Evolutionary conservation across 2,329 filamentous ascomycete genomes (phyloP).

Genomic region (Alternaria angustiovoidea): DNA sequence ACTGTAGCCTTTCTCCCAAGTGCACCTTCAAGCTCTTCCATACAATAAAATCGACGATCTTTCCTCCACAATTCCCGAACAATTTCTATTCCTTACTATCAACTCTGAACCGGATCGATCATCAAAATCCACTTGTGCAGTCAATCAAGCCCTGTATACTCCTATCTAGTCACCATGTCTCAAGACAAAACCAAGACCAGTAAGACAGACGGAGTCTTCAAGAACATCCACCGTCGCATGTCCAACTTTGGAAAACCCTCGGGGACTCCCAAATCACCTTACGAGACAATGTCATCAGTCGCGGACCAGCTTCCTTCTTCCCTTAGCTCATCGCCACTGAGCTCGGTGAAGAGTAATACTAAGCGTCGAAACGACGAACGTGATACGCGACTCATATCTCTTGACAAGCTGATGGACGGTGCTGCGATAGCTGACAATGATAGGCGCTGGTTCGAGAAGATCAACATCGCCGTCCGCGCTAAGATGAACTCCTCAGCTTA

Average conservation of each 20-base stretch:
- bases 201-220: background rate
- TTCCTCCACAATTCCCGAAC: background rate
- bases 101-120: background rate
- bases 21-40: background rate
- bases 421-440: background rate
- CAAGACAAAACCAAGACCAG: background rate
- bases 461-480: slow-evolving; percentile 40
- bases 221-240: background rate
- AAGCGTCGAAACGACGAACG: slow-evolving; percentile 4
- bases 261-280: background rate
- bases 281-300: background rate
- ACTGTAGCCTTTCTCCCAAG: background rate
- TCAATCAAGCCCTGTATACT: background rate
- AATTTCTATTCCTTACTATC: background rate
- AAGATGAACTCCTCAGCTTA: slow-evolving; percentile 74
- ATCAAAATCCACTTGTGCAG: background rate
- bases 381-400: slow-evolving; percentile 2
- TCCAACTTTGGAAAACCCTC: background rate
- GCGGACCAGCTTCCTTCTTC: background rate
- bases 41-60: background rate
- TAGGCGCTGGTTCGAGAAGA: slow-evolving; percentile 21
- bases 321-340: background rate
- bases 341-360: background rate
- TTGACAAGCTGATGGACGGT: slow-evolving; percentile 4
- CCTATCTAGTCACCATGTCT: background rate